Evolutionary conservation across 2,329 filamentous ascomycete species (phyloP), one percentile per base, ranked within the genome.

Genomic region (Colletotrichum siamense): DNA sequence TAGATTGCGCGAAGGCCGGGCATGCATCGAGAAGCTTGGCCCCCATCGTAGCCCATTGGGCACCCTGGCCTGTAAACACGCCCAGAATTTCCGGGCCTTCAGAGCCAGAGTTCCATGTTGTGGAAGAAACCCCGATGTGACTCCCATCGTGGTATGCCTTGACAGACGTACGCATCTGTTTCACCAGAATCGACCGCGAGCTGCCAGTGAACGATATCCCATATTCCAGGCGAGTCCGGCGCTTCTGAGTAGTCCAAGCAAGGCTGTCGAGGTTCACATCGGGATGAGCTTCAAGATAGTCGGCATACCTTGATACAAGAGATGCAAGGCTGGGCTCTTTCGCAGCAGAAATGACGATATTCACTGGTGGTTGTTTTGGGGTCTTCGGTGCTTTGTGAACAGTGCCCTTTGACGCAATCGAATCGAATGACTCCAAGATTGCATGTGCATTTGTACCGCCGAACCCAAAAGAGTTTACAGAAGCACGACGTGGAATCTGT

Each of bases 391-490:
- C 57, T 61, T 28, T 24, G 15, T 26, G 52, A n/a, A 24, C 5
- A 26, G 12, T 57, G 52, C 26, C 28, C 28, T 13, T 69, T 15
- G 52, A 30, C 16, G 59, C 9, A 12, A 26, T 13, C 13, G 8
- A 2, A 7, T 65, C 24, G 34, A 28, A 28, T 12, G 62, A 57
- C 61, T 74, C 75, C 70, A 89, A 74, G 13, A 88, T 84, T 6
- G 81, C 81, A 75, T 89, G 87, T 0, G 84, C 84, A 74, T 88
- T 89, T n/a, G 85, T 84, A 49, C 87, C 87, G 9, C 87, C 87
- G 32, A 86, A 88, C 3, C 87, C 87, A 71, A 88, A 88, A 9
- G 83, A 85, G 52, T 77, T 86, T 10, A 77, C 75, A 28, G 59
- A 61, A 4, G 69, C 75, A 8, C 75, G 49, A 13, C 63, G 67